These are phyloP conservation scores for Rauvolfia tetraphylla DNA, from an alignment of 257 asterid species.

Conservation along the genomic window DNA sequence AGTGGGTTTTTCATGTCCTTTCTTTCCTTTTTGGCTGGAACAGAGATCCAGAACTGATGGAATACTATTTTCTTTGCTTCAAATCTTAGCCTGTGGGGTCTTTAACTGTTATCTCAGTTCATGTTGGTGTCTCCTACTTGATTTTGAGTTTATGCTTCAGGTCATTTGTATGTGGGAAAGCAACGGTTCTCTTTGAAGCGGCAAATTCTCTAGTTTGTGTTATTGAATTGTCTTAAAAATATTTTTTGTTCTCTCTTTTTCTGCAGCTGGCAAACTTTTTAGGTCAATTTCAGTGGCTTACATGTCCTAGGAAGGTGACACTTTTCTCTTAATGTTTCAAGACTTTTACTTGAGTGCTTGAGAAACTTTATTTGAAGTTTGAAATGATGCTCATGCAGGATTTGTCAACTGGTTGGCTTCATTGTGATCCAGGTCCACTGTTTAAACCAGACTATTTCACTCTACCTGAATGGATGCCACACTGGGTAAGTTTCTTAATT, in stretches of 20 bases:
- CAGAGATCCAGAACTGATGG: background rate
- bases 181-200: background rate
- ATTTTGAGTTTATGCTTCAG: background rate
- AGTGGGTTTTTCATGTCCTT: background rate
- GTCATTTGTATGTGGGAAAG: background rate
- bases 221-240: constrained; percentile 6
- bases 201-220: background rate
- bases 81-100: background rate
- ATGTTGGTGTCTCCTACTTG: background rate
- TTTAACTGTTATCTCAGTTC: background rate
- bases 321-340: constrained; percentile 13
- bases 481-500: constrained; percentile 49
- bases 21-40: background rate
- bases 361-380: constrained; percentile 15
- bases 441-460: constrained; percentile 69
- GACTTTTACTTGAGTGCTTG: constrained; percentile 7
- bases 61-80: background rate
- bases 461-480: constrained; percentile 70
- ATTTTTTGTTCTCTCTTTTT: constrained; percentile 16
- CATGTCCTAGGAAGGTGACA: constrained; percentile 94
- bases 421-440: constrained; percentile 85
- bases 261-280: constrained; percentile 80
- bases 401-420: constrained; percentile 92
- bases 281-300: constrained; percentile 87
- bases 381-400: constrained; percentile 47